Evolutionary conservation across 495 filamentous ascomycete species (phyloP).

Genomic region (Talaromyces ruber): DNA sequence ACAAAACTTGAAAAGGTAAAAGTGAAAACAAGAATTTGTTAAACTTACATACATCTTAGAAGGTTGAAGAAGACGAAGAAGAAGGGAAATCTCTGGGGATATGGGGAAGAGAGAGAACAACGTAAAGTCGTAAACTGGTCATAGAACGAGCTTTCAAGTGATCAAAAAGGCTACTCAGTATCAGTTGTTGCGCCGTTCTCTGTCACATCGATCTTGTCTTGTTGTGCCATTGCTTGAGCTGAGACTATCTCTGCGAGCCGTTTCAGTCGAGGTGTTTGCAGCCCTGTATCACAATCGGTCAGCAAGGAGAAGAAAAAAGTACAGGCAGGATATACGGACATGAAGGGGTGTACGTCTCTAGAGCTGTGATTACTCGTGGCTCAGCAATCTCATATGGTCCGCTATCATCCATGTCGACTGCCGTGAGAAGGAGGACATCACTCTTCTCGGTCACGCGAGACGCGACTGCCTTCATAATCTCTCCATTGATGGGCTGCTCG

Average conservation of each 20-base stretch:
- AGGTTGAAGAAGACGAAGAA: neutral
- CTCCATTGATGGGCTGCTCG: constrained; percentile 98
- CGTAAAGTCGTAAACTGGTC: constrained; percentile 4
- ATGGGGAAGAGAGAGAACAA: neutral
- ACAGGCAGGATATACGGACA: constrained; percentile 46
- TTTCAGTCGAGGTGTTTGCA: constrained; percentile 92
- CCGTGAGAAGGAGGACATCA: constrained; percentile 83
- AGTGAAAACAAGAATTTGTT: neutral
- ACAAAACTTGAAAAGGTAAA: neutral
- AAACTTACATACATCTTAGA: constrained; percentile 1
- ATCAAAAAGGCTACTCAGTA: constrained; percentile 5
- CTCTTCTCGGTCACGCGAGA: constrained; percentile 97
- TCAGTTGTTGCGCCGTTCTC: constrained; percentile 22
- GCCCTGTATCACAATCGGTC: constrained; percentile 43
- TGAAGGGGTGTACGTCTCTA: constrained; percentile 96
- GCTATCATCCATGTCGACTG: constrained; percentile 98
- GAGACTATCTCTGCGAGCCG: constrained; percentile 95
- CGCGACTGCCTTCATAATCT: constrained; percentile 99
- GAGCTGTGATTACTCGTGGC: constrained; percentile 85
- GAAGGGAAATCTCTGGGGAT: neutral
- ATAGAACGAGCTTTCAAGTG: neutral
- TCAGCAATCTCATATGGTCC: constrained; percentile 99
- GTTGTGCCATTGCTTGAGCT: constrained; percentile 87
- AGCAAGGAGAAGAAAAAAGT: constrained; percentile 3
- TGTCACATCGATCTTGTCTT: constrained; percentile 68